Evolutionary conservation across 495 filamentous ascomycete genomes (phyloP).

Genomic region (Niebla homalea): DNA sequence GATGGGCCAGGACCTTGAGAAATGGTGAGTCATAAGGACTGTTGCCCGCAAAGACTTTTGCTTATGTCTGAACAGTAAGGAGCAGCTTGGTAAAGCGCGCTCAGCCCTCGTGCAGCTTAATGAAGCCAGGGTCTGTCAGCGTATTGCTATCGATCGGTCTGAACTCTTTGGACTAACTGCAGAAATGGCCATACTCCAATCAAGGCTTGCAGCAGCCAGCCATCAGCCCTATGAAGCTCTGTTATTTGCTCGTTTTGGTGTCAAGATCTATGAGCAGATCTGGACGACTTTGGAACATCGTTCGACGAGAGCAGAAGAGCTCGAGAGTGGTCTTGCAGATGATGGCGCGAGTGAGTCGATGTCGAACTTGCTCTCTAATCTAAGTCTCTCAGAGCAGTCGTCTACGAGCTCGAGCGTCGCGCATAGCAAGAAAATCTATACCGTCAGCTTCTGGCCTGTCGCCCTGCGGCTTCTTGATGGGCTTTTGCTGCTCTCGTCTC

Average conservation of each 20-base stretch:
- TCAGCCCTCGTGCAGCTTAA: neutral
- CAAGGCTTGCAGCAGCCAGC: constrained; percentile 47
- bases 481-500: constrained; percentile 53
- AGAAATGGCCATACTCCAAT: constrained; percentile 45
- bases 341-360: constrained; percentile 1
- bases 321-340: neutral
- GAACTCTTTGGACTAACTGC: constrained; percentile 21
- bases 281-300: constrained; percentile 50
- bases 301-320: constrained; percentile 25
- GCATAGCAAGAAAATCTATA: constrained; percentile 26
- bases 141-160: constrained; percentile 5
- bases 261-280: constrained; percentile 51
- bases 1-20: constrained; percentile 41
- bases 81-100: constrained; percentile 35
- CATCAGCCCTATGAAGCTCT: constrained; percentile 54
- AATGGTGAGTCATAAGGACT: constrained; percentile 15
- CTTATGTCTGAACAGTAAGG: constrained; percentile 6
- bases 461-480: constrained; percentile 57
- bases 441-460: constrained; percentile 69
- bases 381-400: constrained; percentile 4
- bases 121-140: neutral
- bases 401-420: constrained; percentile 2
- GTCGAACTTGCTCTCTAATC: constrained; percentile 1
- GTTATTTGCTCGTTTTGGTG: constrained; percentile 49
- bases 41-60: neutral